These are phyloP conservation scores for Thalassiosira tumida DNA, from an alignment of 352 stramenopile species.

Conservation along the genomic window DNA sequence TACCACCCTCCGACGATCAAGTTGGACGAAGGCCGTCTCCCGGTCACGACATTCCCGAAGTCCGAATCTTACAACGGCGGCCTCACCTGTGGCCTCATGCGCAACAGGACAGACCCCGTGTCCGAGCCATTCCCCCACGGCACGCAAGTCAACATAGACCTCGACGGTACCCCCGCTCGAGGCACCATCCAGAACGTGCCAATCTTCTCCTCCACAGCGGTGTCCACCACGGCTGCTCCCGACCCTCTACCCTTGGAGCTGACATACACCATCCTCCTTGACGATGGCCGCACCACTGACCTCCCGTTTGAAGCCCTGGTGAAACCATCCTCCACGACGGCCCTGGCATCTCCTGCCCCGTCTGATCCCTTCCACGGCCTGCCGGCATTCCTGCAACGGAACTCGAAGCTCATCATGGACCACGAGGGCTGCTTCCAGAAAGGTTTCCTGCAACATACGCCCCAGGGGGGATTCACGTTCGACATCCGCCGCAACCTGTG, in stretches of 20 bases:
- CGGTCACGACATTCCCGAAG: constrained; percentile 16
- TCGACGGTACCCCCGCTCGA: neutral
- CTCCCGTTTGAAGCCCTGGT: neutral
- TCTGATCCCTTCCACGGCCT: neutral
- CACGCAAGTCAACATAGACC: neutral
- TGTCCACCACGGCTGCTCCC: neutral
- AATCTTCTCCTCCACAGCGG: neutral
- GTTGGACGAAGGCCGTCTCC: constrained; percentile 10
- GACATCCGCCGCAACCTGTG: neutral
- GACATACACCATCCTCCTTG: neutral
- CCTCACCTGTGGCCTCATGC: neutral
- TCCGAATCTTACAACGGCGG: constrained; percentile 27
- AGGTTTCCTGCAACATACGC: neutral
- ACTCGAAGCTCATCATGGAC: neutral
- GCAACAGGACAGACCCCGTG: neutral
- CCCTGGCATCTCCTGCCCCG: neutral
- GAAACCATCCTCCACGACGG: neutral
- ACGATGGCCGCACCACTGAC: neutral
- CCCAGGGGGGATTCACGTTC: constrained; percentile 8
- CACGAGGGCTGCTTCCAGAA: neutral
- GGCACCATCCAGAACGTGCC: constrained; percentile 35
- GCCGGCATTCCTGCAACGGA: neutral
- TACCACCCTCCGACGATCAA: constrained; percentile 32
- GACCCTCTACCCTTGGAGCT: too few species aligned
- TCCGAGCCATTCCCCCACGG: constrained; percentile 40